phyloP scores from a whole-genome alignment of 2,329 filamentous ascomycete species.

The Trichophyton equinum region DNA sequence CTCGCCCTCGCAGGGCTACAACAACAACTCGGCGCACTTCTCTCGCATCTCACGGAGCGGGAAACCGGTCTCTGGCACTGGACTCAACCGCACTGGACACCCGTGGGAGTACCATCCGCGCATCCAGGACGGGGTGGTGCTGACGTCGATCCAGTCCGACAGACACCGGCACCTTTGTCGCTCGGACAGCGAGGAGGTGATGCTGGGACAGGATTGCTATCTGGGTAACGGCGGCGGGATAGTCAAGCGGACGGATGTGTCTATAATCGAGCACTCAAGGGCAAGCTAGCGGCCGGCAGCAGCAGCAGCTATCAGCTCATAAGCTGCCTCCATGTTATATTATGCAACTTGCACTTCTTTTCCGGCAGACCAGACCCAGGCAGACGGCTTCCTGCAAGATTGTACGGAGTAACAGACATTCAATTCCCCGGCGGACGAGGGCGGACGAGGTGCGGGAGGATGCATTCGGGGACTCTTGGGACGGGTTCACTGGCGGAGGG shows the following conservation, averaged over 20 bases:
- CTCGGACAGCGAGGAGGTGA: slow-evolving; percentile 8
- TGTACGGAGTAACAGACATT: no score
- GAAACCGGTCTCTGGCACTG: background rate
- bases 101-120: slow-evolving; percentile 1
- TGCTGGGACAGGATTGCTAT: background rate
- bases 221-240: slow-evolving; percentile 2
- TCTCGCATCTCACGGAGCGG: background rate
- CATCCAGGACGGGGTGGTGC: slow-evolving; percentile 4
- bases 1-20: background rate
- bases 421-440: no score
- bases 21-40: background rate
- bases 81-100: background rate
- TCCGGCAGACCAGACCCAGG: no score
- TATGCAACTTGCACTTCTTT: background rate
- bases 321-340: background rate
- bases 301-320: no score
- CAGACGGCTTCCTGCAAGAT: no score
- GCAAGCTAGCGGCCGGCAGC: background rate
- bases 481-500: no score
- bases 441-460: no score
- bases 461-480: no score
- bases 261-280: slow-evolving; percentile 1
- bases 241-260: slow-evolving; percentile 9
- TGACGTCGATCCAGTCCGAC: slow-evolving; percentile 7
- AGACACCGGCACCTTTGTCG: slow-evolving; percentile 2